Conservation (phyloP, 169 alveolate species). For the Cryptosporidium viatorum region DNA sequence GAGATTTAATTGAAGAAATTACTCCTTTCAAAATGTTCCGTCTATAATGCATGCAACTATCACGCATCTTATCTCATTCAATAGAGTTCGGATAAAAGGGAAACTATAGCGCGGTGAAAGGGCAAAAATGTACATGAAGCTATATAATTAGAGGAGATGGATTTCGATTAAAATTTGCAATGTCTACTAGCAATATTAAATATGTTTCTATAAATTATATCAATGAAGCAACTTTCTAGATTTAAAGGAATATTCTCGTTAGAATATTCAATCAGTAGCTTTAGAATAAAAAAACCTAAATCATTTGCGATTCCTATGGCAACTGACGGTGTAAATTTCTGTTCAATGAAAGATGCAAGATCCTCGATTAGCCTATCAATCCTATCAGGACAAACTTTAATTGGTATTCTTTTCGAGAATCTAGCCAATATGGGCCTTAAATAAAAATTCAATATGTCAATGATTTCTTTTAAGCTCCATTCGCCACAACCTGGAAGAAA, state of each 20-base stretch:
- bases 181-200: background rate
- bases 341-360: background rate
- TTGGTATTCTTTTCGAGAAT: background rate
- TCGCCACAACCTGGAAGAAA: slow-evolving; percentile 14
- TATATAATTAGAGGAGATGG: background rate
- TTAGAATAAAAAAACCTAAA: slow-evolving; percentile 7
- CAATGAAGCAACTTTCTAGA: background rate
- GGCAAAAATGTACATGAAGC: background rate
- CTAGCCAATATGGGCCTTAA: background rate
- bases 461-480: slow-evolving; percentile 4
- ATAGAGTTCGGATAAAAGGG: background rate
- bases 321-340: slow-evolving; percentile 31
- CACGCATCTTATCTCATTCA: background rate
- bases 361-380: slow-evolving; percentile 10
- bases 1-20: slow-evolving; percentile 8
- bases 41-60: slow-evolving; percentile 7
- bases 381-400: background rate
- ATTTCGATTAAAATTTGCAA: background rate
- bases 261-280: background rate
- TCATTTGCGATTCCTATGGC: background rate
- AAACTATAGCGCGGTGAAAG: background rate
- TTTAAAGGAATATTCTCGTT: background rate
- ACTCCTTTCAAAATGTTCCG: background rate
- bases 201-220: background rate
- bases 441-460: slow-evolving; percentile 7